A percentile compares a stretch with the other conserved stretches of the same genome.
Evolutionary conservation across 441 rosid species (phyloP).

Genomic region (Macaranga tanarius): DNA sequence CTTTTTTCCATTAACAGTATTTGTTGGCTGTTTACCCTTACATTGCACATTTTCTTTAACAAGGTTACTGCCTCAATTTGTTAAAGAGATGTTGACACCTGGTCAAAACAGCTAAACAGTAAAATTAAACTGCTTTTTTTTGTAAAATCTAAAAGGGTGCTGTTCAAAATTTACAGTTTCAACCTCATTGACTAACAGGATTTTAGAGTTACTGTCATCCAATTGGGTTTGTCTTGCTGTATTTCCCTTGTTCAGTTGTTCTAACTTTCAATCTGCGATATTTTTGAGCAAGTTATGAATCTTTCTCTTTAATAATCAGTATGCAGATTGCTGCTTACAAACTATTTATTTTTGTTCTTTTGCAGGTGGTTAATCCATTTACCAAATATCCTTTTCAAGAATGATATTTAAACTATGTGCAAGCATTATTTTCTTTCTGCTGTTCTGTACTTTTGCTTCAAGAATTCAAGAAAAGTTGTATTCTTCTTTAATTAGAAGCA

Average conservation of each 20-base stretch:
- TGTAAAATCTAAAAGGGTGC: too few species aligned
- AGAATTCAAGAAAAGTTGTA: background rate
- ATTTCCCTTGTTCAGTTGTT: background rate
- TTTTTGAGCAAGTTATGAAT: background rate
- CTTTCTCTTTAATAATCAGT: background rate
- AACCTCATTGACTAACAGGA: too few species aligned
- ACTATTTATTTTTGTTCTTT: slow-evolving; percentile 17
- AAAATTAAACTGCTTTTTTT: too few species aligned
- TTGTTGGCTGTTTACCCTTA: background rate
- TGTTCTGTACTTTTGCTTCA: background rate
- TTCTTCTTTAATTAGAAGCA: slow-evolving; percentile 40
- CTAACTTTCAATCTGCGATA: background rate
- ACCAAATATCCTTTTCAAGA: slow-evolving; percentile 78
- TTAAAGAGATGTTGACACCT: too few species aligned
- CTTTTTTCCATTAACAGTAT: background rate
- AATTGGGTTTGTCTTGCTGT: background rate
- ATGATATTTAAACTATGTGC: background rate
- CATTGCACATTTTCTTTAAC: too few species aligned
- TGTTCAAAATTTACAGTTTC: too few species aligned
- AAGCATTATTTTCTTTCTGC: background rate
- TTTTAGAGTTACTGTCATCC: background rate
- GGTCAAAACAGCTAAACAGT: too few species aligned
- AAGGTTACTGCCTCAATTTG: too few species aligned
- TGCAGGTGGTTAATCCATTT: slow-evolving; percentile 90
- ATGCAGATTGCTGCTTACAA: background rate